Evolutionary conservation across 176 grass and related monocot genomes (phyloP), one percentile per base, ranked within the genome.

Genomic region (Otatea glauca): DNA sequence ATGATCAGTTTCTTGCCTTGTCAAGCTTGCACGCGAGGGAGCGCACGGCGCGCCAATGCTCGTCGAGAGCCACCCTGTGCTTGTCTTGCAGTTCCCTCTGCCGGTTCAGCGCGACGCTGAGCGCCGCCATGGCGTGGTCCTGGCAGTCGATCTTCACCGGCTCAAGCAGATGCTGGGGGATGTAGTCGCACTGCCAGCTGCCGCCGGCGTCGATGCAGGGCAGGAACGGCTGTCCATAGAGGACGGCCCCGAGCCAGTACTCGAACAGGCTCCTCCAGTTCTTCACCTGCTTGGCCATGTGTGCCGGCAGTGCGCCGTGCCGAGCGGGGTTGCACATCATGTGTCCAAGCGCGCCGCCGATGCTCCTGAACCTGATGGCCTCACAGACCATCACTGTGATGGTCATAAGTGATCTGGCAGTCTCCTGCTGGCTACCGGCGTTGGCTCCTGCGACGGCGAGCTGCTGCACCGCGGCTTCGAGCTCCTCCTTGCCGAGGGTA

Each of bases 331-430:
- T 20, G 59, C 50, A 37, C 78, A 76, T 49, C 38, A 87, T 4
- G 70, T 76, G 32, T 0, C 39, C 42, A 4, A 82, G 41, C 29
- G 11, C 71, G 50, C 79, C 63, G 29, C 48, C 72, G 20, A 76
- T 29, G 63, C 86, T 82, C 86, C 79, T 69, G 63, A 87, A 87
- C 72, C 78, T 60, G 79, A 87, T 15, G 50, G 86, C 86, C 8
- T 82, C 79, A 11, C 62, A 41, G 6, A 82, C 14, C 79, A 76
- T 87, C 79, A 87, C 27, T 3, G 71, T 29, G 27, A 76, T 81
- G 39, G 17, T 20, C 78, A 87, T 69, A 27, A 82, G 49, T 2
- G 85, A 87, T 4, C 47, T 80, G 2, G 70, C 85, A 2, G 1
- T 61, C 9, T 48, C 27, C 62, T 76, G 2, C 48, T 38, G 10